phyloP scores from a whole-genome alignment of 345 rosid genomes.

The Trapa incisa region DNA sequence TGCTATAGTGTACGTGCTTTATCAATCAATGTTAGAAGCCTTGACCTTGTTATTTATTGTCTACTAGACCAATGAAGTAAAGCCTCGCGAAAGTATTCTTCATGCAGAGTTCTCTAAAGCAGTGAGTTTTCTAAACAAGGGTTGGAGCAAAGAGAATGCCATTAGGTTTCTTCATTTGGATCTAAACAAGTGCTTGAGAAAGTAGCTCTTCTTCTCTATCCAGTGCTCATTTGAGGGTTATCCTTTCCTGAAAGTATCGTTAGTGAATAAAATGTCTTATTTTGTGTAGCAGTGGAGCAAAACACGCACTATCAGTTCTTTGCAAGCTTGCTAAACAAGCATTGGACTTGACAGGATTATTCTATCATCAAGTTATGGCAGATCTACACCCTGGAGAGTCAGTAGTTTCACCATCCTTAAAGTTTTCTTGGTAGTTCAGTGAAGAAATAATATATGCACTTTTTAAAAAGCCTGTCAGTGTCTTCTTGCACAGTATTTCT shows the following conservation, averaged over 20 bases:
- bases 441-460: background rate
- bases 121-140: conserved; percentile 48
- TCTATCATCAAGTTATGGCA: conserved; percentile 44
- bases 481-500: background rate
- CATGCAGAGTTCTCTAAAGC: conserved; percentile 76
- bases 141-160: conserved; percentile 46
- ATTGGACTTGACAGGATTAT: conserved; percentile 63
- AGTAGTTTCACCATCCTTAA: conserved; percentile 10
- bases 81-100: conserved; percentile 87
- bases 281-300: conserved; percentile 39
- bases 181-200: conserved; percentile 62
- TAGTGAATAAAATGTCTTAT: background rate
- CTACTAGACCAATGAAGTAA: conserved; percentile 62
- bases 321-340: conserved; percentile 57
- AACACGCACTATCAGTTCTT: conserved; percentile 57
- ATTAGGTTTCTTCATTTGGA: conserved; percentile 85
- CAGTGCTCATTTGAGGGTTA: background rate
- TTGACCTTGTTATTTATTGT: conserved; percentile 5
- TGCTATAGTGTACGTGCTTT: background rate
- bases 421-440: background rate
- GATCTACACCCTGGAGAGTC: conserved; percentile 27
- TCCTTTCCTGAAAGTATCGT: background rate
- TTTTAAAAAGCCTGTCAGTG: background rate
- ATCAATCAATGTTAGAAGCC: background rate
- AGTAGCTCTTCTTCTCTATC: conserved; percentile 22